Evolutionary conservation across 2,329 filamentous ascomycete species (phyloP).

Genomic region (Exophiala mesophila): DNA sequence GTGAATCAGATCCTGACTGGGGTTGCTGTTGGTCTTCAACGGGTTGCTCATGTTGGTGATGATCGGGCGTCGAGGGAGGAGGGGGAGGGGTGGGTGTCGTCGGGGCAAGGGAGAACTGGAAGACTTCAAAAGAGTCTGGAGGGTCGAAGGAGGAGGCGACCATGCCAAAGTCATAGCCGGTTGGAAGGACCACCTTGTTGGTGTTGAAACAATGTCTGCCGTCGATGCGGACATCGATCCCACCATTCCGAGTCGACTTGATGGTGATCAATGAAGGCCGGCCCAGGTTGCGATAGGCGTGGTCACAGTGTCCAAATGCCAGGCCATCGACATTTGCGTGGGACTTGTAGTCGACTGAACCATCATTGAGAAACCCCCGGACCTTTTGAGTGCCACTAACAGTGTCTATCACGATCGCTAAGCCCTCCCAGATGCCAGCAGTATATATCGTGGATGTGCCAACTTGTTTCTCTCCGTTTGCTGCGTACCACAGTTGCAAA

Average conservation of each 20-base stretch:
- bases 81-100: conserved; percentile 25
- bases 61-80: conserved; percentile 25
- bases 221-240: conserved; percentile 76
- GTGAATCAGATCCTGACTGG: conserved; percentile 30
- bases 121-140: conserved; percentile 90
- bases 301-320: conserved; percentile 89
- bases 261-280: conserved; percentile 75
- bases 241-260: conserved; percentile 54
- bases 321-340: conserved; percentile 75
- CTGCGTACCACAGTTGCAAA: conserved; percentile 87
- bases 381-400: conserved; percentile 73
- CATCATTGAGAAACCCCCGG: conserved; percentile 91
- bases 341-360: conserved; percentile 69
- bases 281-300: conserved; percentile 86
- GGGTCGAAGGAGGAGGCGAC: conserved; percentile 84
- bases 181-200: conserved; percentile 63
- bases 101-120: conserved; percentile 68
- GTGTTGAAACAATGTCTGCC: conserved; percentile 66
- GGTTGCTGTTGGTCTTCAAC: conserved; percentile 31
- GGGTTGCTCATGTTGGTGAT: conserved; percentile 31
- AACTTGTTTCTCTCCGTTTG: conserved; percentile 60
- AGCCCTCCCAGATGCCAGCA: conserved; percentile 78
- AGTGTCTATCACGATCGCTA: conserved; percentile 79
- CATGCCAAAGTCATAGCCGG: conserved; percentile 79
- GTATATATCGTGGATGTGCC: conserved; percentile 78